Base-by-base conservation (phyloP, 208 protist species). In the Wallacemonas sp. region DNA sequence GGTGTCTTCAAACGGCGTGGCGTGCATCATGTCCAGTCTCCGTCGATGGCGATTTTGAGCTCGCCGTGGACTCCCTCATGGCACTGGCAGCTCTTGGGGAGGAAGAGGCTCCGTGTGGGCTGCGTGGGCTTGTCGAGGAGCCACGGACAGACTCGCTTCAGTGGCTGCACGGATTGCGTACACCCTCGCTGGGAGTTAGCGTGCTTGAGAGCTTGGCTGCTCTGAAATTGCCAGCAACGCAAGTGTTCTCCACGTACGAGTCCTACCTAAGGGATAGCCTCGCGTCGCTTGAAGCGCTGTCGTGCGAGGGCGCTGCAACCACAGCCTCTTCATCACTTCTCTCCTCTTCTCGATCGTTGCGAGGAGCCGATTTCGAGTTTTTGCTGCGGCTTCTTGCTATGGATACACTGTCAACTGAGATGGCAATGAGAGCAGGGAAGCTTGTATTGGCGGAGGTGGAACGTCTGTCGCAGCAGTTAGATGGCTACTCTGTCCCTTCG, bases 131-230 rank as follows among this genome's bases (percentile, higher is more conserved):
- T 38, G 36, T n/a, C 11, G 24, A 15, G 9, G 17, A 38, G 3
- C 6, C 6, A 5, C 51, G 26, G 17, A 14, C 31, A 5, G 3
- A 21, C 11, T 39, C 22, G 26, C 56, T 31, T 17, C 22, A 6
- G 24, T 27, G 38, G 4, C 42, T 86, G 2, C 83, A 90, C 47
- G 62, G 68, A 2, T 34, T 85, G 19, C 68, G 77, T 38, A 84
- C 76, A 1, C 83, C 83, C 1, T 41, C 51, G 9, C 39, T 84
- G 15, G 79, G 72, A 2, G 72, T 68, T 3, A 67, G 68, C 49
- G 72, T 82, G 1, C 24, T 90, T 24, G 79, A 79, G 58, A 79
- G 73, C 24, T 64, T 90, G 3, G 66, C 77, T 34, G 66, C 44
- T 11, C 30, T 86, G 36, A 33, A 41, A 6, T 51, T 90, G 1